Evolutionary conservation across 2,329 filamentous ascomycete species (phyloP).

Genomic region (Paraconiothyrium brasiliense): DNA sequence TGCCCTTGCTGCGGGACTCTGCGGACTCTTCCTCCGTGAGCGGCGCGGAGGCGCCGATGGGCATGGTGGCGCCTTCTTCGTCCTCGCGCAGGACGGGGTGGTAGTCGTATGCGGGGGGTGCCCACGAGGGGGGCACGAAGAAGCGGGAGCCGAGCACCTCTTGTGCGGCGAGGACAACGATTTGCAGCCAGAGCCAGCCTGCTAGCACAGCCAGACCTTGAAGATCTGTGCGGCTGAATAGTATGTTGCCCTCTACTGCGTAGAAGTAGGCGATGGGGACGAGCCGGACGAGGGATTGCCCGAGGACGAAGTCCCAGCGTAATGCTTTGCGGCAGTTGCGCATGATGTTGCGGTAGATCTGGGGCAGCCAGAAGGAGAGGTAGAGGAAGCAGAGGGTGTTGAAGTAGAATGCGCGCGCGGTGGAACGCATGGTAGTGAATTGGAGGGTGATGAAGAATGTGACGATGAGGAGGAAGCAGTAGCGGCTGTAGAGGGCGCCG

Average conservation of each 20-base stretch:
- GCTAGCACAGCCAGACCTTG: slow-evolving; percentile 70
- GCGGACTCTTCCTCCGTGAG: slow-evolving; percentile 38
- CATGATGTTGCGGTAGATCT: slow-evolving; percentile 88
- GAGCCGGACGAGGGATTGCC: slow-evolving; percentile 81
- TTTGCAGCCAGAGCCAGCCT: slow-evolving; percentile 88
- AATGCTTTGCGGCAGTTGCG: slow-evolving; percentile 92
- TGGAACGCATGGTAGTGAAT: slow-evolving; percentile 65
- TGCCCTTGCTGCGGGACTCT: slow-evolving; percentile 63
- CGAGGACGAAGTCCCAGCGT: slow-evolving; percentile 89
- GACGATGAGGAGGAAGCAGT: slow-evolving; percentile 67
- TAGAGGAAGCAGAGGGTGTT: slow-evolving; percentile 76
- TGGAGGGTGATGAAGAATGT: slow-evolving; percentile 68
- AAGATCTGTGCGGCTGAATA: slow-evolving; percentile 77
- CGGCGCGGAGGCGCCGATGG: slow-evolving; percentile 68
- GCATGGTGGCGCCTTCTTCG: slow-evolving; percentile 77
- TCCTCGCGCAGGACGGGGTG: slow-evolving; percentile 89
- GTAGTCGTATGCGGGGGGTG: slow-evolving; percentile 85
- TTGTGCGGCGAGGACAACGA: slow-evolving; percentile 80
- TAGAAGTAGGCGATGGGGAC: slow-evolving; percentile 89
- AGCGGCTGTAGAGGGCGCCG: slow-evolving; percentile 68
- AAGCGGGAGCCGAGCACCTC: slow-evolving; percentile 89
- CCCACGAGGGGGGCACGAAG: slow-evolving; percentile 76
- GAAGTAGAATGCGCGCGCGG: slow-evolving; percentile 63
- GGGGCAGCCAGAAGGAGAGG: slow-evolving; percentile 90
- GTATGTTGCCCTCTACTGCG: slow-evolving; percentile 77